Base-by-base conservation (phyloP, 768 basidiomycete species). In the Tulasnella sp. region DNA sequence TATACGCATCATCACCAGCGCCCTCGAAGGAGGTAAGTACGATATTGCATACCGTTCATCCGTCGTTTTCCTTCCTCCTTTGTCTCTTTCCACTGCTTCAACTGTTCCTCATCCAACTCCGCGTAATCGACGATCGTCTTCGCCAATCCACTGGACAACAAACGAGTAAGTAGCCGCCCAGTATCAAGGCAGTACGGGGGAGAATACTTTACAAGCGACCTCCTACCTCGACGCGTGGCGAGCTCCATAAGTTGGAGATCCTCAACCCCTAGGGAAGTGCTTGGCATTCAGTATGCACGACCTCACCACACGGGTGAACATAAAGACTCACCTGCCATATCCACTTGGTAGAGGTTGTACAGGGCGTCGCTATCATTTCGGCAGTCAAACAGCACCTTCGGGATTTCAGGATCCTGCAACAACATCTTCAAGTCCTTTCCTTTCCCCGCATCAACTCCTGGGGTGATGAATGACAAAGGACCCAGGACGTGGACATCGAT, bases 271-370 rank as follows among this genome's bases (percentile, higher is more conserved):
- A 32, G 19, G 19, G 5, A 35, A 27, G 6, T 27, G 17, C 5
- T 6, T 31, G 4, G 55, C 3, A 4, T 11, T n/a, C 25, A 25
- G 21, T 29, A 34, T 32, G 11, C 42, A 2, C 2, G 21, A 15
- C 14, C 7, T 7, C 23, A 3, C 1, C 2, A 31, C 6, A 6
- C 15, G 14, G 2, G n/a, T 14, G 9, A 14, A 27, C 7, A 31
- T 23, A 12, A 23, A 7, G 12, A n/a, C 55, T 19, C 17, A 58
- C 45, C 42, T n/a, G 6, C 39, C 59, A 60, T 60, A 17, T 59
- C 59, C 15, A 60, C 42, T 15, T 49, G n/a, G 41, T 58, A 60
- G 17, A 60, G n/a, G 57, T 60, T 60, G 48, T 60, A 60, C n/a
- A 60, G 37, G 23, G 59, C 59, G 45, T 60, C 59, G 31, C 25